A percentile compares a stretch with the other conserved stretches of the same genome.
phyloP scores from a whole-genome alignment of 2,329 filamentous ascomycete species.

The Aspergillus awamori region DNA sequence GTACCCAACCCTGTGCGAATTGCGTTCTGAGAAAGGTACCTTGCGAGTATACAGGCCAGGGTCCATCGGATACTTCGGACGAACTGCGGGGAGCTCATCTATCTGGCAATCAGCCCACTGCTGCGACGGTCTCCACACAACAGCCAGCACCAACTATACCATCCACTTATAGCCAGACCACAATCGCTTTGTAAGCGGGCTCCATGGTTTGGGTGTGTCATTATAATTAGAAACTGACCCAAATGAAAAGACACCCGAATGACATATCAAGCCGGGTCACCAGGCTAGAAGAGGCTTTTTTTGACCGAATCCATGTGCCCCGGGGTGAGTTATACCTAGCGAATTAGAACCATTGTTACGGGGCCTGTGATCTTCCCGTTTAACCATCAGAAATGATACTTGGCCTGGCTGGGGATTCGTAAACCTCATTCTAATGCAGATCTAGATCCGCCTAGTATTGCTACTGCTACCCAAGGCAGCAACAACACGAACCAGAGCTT shows the following conservation, averaged over 20 bases:
- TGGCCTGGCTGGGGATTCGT: not conserved
- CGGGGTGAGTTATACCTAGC: not conserved
- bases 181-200: not conserved
- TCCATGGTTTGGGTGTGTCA: not conserved
- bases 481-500: not conserved
- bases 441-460: not conserved
- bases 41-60: conserved; percentile 22
- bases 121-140: not conserved
- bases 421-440: not conserved
- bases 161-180: not conserved
- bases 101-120: not conserved
- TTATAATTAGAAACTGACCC: not conserved
- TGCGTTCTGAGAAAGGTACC: conserved; percentile 21
- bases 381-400: too few species aligned
- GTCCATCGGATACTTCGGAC: not conserved
- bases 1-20: conserved; percentile 27
- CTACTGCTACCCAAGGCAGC: not conserved
- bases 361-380: not conserved
- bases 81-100: not conserved
- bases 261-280: not conserved
- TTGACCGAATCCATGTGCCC: not conserved
- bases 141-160: not conserved
- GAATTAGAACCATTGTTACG: not conserved
- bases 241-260: not conserved
- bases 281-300: conserved; percentile 6